phyloP scores from a whole-genome alignment of 2,329 filamentous ascomycete genomes.

The Cadophora sp. region DNA sequence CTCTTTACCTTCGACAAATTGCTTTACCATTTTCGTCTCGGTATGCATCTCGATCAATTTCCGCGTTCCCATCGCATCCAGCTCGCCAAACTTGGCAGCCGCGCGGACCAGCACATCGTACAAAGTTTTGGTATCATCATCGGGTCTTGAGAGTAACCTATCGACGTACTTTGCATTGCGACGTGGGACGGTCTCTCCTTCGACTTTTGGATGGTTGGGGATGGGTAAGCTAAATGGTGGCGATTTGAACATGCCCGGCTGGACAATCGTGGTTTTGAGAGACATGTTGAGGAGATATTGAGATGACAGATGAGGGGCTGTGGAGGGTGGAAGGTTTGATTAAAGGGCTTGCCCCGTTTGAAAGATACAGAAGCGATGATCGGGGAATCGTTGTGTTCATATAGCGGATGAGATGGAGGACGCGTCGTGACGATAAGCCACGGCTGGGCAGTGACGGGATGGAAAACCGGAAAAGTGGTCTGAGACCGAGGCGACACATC shows the following conservation, averaged over 20 bases:
- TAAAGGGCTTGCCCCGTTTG: not conserved
- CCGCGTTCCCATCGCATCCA: constrained; percentile 70
- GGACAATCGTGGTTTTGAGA: constrained; percentile 29
- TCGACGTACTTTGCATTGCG: constrained; percentile 44
- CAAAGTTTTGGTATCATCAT: constrained; percentile 53
- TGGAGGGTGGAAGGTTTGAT: not conserved
- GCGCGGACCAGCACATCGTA: constrained; percentile 76
- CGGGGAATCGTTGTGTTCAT: not conserved
- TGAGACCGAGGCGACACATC: constrained; percentile 1
- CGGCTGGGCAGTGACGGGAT: constrained; percentile 7
- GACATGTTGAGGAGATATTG: constrained; percentile 13
- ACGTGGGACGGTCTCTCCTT: constrained; percentile 74
- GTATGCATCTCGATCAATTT: constrained; percentile 76
- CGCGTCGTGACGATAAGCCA: constrained; percentile 13
- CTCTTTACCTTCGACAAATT: constrained; percentile 80
- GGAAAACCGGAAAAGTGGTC: constrained; percentile 17
- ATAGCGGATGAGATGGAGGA: constrained; percentile 1
- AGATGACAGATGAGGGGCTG: not conserved
- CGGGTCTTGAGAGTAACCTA: constrained; percentile 41
- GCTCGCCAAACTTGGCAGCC: constrained; percentile 67
- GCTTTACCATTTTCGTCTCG: constrained; percentile 88
- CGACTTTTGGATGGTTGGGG: constrained; percentile 59
- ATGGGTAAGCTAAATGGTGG: constrained; percentile 66
- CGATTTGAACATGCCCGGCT: constrained; percentile 44
- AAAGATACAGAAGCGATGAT: not conserved